These are phyloP conservation scores for Eucalyptus coolabah DNA, from an alignment of 345 rosid species.

Conservation along the genomic window DNA sequence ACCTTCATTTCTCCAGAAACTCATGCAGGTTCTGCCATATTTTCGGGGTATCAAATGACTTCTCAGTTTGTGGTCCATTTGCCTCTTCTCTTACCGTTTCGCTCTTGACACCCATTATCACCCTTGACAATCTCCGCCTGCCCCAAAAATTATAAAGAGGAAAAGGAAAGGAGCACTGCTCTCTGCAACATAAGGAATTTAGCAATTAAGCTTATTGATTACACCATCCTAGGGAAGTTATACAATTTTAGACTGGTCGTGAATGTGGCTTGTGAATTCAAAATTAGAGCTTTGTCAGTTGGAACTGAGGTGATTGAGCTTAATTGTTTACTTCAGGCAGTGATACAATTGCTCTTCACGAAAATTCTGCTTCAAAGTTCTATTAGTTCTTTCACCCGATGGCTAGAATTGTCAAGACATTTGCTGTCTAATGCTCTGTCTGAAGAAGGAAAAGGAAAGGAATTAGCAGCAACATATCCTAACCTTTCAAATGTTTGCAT, in stretches of 20 bases:
- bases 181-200: background rate
- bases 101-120: background rate
- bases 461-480: background rate
- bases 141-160: background rate
- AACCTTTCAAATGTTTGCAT: background rate
- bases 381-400: background rate
- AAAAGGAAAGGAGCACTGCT: background rate
- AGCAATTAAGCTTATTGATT: background rate
- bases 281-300: background rate
- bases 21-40: background rate
- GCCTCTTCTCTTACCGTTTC: background rate
- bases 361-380: background rate
- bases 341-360: background rate
- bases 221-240: background rate
- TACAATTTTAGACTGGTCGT: background rate
- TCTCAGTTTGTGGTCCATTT: background rate
- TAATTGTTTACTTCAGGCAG: background rate
- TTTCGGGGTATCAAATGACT: background rate
- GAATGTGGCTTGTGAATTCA: background rate
- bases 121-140: background rate
- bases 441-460: background rate
- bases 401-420: background rate
- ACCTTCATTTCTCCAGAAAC: background rate
- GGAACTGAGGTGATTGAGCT: background rate
- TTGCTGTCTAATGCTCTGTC: background rate